Percentiles rank a stretch among this genome's conserved stretches.
Evolutionary conservation across 768 basidiomycete genomes (phyloP).

Genomic region (Lactarius sp.): DNA sequence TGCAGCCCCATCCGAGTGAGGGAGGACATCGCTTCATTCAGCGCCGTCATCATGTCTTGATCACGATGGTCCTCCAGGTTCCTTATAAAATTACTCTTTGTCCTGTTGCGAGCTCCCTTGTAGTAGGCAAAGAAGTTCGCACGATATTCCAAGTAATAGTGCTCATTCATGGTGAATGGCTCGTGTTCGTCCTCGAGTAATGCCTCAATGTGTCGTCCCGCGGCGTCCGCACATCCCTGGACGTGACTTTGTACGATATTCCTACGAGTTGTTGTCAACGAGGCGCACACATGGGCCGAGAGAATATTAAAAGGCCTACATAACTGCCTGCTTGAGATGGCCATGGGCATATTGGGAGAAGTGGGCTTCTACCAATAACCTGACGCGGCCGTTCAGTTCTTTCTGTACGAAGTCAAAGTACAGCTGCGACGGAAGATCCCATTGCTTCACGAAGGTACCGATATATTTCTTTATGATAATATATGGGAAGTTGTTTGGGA

Average conservation of each 20-base stretch:
- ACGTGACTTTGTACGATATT: slow-evolving; percentile 10
- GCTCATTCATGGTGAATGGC: slow-evolving; percentile 28
- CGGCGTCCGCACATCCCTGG: neutral
- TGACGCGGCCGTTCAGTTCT: slow-evolving; percentile 22
- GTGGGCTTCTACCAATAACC: slow-evolving; percentile 17
- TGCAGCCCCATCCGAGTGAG: slow-evolving; percentile 39
- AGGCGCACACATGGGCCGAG: neutral
- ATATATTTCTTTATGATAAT: slow-evolving; percentile 28
- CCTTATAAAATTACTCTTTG: neutral
- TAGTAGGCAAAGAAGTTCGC: slow-evolving; percentile 49
- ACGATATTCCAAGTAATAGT: slow-evolving; percentile 32
- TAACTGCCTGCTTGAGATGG: slow-evolving; percentile 23
- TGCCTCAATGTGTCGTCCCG: slow-evolving; percentile 12
- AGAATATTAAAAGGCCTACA: slow-evolving; percentile 3
- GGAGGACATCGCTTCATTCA: slow-evolving; percentile 32
- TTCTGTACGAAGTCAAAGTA: slow-evolving; percentile 26
- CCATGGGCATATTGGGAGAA: slow-evolving; percentile 26
- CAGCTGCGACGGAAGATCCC: slow-evolving; percentile 23
- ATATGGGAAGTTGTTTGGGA: slow-evolving; percentile 60
- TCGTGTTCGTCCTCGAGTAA: slow-evolving; percentile 14
- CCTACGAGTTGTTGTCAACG: neutral
- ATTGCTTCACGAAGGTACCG: slow-evolving; percentile 14
- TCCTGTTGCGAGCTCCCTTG: slow-evolving; percentile 31
- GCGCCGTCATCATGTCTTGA: neutral
- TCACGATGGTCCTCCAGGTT: neutral